phyloP scores from a whole-genome alignment of 768 basidiomycete species.

The Crassisporium funariophilum region DNA sequence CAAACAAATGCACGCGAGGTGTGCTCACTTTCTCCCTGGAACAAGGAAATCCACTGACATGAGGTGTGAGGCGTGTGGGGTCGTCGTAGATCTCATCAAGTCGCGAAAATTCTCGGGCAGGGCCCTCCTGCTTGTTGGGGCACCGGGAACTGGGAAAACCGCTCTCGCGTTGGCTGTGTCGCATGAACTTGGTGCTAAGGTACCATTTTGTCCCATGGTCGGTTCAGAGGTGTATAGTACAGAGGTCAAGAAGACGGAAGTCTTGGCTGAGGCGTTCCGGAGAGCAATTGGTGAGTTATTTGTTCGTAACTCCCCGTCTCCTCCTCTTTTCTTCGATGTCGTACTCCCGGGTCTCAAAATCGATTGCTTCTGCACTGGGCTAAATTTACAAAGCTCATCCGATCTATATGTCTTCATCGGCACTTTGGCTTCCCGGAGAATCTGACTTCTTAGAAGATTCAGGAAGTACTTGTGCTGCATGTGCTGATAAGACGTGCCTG shows the following conservation, averaged over 20 bases:
- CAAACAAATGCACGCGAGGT: slow-evolving; percentile 92
- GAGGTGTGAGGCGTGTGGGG: slow-evolving; percentile 76
- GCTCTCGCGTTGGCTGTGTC: slow-evolving; percentile 94
- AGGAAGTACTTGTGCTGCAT: too few relatives aligned
- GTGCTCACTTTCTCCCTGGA: slow-evolving; percentile 9
- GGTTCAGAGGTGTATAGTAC: slow-evolving; percentile 96
- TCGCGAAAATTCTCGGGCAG: slow-evolving; percentile 93
- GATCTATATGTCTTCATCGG: too few relatives aligned
- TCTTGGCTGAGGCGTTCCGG: slow-evolving; percentile 91
- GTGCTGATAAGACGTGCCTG: too few relatives aligned
- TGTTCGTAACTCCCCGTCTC: background rate
- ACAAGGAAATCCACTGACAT: background rate
- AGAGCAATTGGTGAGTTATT: slow-evolving; percentile 87
- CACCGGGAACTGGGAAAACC: slow-evolving; percentile 97
- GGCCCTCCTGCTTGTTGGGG: slow-evolving; percentile 89
- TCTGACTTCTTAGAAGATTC: too few relatives aligned
- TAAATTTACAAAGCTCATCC: too few relatives aligned
- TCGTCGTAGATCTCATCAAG: slow-evolving; percentile 87
- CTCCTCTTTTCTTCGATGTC: slow-evolving; percentile 8
- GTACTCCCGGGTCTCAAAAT: slow-evolving; percentile 1
- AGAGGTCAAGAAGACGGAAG: slow-evolving; percentile 99
- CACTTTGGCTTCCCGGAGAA: too few relatives aligned
- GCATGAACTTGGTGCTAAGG: slow-evolving; percentile 91
- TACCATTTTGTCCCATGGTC: slow-evolving; percentile 99
- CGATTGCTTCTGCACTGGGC: too few relatives aligned